These are phyloP conservation scores for Albatrellus ellisii DNA, from an alignment of 768 basidiomycete genomes.

Conservation along the genomic window DNA sequence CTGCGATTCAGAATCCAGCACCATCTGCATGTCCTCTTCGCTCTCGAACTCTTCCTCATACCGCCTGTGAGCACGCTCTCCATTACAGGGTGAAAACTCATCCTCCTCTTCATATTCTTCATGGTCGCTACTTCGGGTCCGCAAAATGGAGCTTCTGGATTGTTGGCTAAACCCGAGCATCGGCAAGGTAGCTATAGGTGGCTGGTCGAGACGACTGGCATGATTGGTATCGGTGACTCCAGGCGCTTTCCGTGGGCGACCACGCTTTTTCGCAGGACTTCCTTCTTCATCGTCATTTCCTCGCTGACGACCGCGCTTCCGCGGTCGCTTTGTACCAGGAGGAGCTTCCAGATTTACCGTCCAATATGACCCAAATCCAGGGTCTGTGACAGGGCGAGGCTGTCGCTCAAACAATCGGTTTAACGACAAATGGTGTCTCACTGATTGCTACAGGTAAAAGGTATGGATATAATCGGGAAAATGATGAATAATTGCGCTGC, in stretches of 20 bases:
- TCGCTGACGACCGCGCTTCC: slow-evolving; percentile 59
- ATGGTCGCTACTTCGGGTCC: slow-evolving; percentile 10
- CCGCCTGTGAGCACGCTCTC: slow-evolving; percentile 15
- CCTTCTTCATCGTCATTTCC: slow-evolving; percentile 24
- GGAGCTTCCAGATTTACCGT: slow-evolving; percentile 80
- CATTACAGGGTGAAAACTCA: slow-evolving; percentile 21
- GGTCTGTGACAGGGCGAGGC: slow-evolving; percentile 71
- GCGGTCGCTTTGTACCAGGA: slow-evolving; percentile 74
- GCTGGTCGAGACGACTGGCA: slow-evolving; percentile 1
- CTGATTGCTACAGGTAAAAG: slow-evolving; percentile 52
- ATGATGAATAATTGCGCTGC: neutral
- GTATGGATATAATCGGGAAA: neutral
- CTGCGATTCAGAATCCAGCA: slow-evolving; percentile 16
- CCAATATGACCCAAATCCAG: slow-evolving; percentile 84
- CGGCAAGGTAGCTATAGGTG: slow-evolving; percentile 5
- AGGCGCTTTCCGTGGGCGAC: slow-evolving; percentile 14
- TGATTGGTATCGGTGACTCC: slow-evolving; percentile 4
- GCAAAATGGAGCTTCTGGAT: slow-evolving; percentile 15
- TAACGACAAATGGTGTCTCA: slow-evolving; percentile 72
- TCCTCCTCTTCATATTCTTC: slow-evolving; percentile 26
- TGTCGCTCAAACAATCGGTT: slow-evolving; percentile 77
- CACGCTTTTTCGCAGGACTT: slow-evolving; percentile 13
- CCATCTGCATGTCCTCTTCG: slow-evolving; percentile 41
- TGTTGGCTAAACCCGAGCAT: slow-evolving; percentile 4
- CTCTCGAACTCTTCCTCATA: slow-evolving; percentile 42